Conservation (phyloP, 352 stramenopile genomes). For the Pythium sukuiense region DNA sequence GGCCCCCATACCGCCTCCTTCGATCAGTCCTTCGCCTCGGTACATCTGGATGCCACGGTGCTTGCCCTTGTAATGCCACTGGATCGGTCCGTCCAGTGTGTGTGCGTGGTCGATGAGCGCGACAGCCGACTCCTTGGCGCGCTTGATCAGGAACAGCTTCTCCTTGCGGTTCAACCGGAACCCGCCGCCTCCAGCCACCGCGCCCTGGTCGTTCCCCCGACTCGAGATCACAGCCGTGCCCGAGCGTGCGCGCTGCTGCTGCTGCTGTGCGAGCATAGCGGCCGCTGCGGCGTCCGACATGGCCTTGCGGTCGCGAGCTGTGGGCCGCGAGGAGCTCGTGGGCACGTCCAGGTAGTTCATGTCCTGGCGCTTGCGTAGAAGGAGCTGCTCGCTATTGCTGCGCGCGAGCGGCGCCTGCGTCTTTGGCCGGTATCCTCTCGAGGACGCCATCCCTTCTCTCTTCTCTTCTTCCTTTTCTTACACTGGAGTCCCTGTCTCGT, state of each 20-base stretch:
- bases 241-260: conserved; percentile 12
- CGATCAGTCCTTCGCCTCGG: conserved; percentile 57
- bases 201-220: conserved; percentile 17
- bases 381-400: conserved; percentile 27
- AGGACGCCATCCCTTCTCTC: conserved; percentile 7
- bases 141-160: conserved; percentile 59
- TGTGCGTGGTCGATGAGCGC: conserved; percentile 71
- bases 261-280: conserved; percentile 10
- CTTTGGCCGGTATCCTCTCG: not conserved
- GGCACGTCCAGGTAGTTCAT: conserved; percentile 22
- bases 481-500: not conserved
- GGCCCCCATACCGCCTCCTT: conserved; percentile 23
- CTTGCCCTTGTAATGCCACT: conserved; percentile 79
- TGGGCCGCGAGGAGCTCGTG: not conserved
- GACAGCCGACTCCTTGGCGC: conserved; percentile 66
- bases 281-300: conserved; percentile 21
- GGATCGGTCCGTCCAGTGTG: conserved; percentile 66
- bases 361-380: conserved; percentile 25
- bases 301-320: conserved; percentile 23
- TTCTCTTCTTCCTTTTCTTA: not conserved
- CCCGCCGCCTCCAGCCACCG: not conserved
- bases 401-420: conserved; percentile 10
- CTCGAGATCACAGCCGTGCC: conserved; percentile 13
- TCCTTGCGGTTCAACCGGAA: conserved; percentile 24
- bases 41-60: conserved; percentile 81